Evolutionary conservation across 164 flowering plant species (phyloP).

Genomic region (Vitis rupestris): DNA sequence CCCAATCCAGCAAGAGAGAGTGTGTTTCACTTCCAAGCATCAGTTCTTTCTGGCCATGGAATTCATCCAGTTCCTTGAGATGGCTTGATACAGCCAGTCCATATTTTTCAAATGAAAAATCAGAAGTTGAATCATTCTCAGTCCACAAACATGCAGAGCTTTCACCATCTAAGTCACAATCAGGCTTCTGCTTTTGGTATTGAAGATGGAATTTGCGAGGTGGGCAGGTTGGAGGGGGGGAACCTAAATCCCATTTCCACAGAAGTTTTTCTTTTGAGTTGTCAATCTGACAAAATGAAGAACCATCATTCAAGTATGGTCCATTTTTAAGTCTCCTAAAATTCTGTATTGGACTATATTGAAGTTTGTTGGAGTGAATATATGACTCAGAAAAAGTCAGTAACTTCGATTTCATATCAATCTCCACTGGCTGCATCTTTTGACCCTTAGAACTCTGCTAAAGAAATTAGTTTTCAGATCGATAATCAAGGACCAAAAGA

Average conservation of each 20-base stretch:
- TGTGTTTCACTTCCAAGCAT: conserved; percentile 10
- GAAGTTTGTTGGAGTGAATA: conserved; percentile 13
- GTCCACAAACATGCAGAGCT: conserved; percentile 8
- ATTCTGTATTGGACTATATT: conserved; percentile 9
- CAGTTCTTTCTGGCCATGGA: conserved; percentile 13
- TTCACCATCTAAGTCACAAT: conserved; percentile 7
- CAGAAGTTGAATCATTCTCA: conserved; percentile 10
- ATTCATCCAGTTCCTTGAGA: conserved; percentile 20
- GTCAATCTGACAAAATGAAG: conserved; percentile 10
- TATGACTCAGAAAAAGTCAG: conserved; percentile 17
- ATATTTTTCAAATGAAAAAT: conserved; percentile 14
- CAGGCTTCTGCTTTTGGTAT: conserved; percentile 8
- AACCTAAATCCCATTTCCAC: conserved; percentile 17
- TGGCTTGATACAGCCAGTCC: conserved; percentile 8
- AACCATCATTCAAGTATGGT: conserved; percentile 12
- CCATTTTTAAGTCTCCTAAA: conserved; percentile 16
- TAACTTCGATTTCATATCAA: conserved; percentile 8
- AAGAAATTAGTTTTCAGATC: conserved; percentile 8
- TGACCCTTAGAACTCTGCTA: conserved; percentile 20
- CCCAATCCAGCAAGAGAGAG: conserved; percentile 32
- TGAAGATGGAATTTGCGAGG: conserved; percentile 11
- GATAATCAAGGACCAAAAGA: background rate
- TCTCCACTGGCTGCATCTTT: conserved; percentile 8
- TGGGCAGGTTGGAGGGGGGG: conserved; percentile 9
- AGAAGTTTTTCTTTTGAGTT: conserved; percentile 13